These are phyloP conservation scores for Pseudomicrostroma phylloplanum DNA, from an alignment of 1,284 basidiomycete species.

Conservation along the genomic window DNA sequence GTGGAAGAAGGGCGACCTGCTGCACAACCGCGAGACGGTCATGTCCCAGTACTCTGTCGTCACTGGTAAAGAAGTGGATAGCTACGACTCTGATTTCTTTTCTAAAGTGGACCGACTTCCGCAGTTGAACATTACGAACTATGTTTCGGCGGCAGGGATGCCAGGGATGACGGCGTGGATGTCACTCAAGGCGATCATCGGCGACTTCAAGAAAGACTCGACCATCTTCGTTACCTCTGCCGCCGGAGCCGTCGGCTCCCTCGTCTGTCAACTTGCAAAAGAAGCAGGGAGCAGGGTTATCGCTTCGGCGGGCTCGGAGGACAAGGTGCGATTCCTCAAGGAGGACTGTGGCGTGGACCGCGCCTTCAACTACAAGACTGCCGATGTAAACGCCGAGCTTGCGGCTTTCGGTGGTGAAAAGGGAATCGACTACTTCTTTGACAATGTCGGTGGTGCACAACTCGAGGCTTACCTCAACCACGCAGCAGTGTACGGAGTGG, in stretches of 20 bases:
- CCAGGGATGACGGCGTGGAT: conserved; percentile 45
- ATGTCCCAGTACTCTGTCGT: background rate
- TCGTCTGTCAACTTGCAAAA: conserved; percentile 60
- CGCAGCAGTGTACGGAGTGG: conserved; percentile 42
- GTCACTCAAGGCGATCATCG: conserved; percentile 42
- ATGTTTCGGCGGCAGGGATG: conserved; percentile 48
- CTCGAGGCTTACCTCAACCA: conserved; percentile 28
- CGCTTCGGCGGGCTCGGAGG: conserved; percentile 69
- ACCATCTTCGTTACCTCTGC: conserved; percentile 41
- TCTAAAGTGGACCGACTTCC: background rate
- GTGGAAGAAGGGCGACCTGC: conserved; percentile 1
- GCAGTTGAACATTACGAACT: conserved; percentile 27
- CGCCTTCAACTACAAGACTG: conserved; percentile 77
- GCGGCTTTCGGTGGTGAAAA: conserved; percentile 17
- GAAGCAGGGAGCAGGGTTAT: conserved; percentile 63
- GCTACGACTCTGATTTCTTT: background rate
- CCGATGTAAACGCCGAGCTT: conserved; percentile 53
- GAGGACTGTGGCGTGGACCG: conserved; percentile 73
- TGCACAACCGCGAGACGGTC: background rate
- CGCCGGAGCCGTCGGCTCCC: conserved; percentile 43
- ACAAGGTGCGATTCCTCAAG: conserved; percentile 77
- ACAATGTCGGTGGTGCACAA: conserved; percentile 36
- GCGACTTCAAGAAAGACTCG: conserved; percentile 33
- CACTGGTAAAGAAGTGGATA: background rate
- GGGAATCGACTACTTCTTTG: conserved; percentile 32